Evolutionary conservation across 176 grass and related monocot genomes (phyloP), one percentile per base, ranked within the genome.

Genomic region (Musa schizocarpa): DNA sequence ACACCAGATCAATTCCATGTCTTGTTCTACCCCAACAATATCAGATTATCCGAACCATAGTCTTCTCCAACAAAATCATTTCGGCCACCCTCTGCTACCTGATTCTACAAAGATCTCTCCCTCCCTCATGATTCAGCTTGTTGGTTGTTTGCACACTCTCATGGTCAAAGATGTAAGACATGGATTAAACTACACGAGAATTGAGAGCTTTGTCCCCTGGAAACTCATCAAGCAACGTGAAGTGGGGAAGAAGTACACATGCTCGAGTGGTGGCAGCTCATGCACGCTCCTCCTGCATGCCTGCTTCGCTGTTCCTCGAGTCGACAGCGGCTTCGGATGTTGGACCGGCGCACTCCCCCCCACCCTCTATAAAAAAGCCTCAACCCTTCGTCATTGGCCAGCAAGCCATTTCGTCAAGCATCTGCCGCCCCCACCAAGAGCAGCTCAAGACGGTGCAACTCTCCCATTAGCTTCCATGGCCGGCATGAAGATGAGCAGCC

Each of bases 401-500:
- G 5, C 11, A n/a, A 59, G 14, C 12, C 57, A n/a, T 59, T 19
- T 59, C 57, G 17, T 5, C 13, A 20, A 43, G 4, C 34, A 34
- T 34, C 29, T 34, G 29, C 29, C 29, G 29, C 29, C 29, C 2
- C 29, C 29, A 5, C 3, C 29, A 43, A 43, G 34, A 43, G 34
- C 34, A 43, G 34, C 34, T 43, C 34, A 6, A 43, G 4, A 43
- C 34, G 34, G 34, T 43, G 34, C 34, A 6, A 43, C 34, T 43
- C 34, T 43, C 34, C 3, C 34, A 43, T 43, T 43, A 43, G 34
- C 34, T n/a, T 61, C 57, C 17, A 61, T 61, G 57, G 57, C 19
- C 17, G 78, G 23, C 17, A 84, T 82, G 82, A 62, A 58, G 52
- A 78, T 55, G 70, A 3, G 74, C 20, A 71, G 14, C 59, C 21